These are phyloP conservation scores for Ophiostoma ulmi DNA, from an alignment of 2,329 filamentous ascomycete species.

Conservation along the genomic window DNA sequence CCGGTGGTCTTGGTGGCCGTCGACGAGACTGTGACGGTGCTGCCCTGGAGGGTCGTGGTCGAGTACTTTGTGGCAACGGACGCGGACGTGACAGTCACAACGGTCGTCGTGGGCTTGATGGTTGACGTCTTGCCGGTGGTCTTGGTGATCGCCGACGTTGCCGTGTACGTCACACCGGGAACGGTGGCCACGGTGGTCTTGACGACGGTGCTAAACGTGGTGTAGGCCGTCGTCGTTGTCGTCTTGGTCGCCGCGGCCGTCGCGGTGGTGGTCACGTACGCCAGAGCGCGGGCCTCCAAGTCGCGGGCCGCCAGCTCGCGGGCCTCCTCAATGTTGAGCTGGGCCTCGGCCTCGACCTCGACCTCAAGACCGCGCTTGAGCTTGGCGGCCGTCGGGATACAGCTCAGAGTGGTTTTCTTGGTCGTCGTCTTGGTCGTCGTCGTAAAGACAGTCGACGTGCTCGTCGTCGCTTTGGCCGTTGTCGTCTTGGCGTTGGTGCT, in stretches of 20 bases:
- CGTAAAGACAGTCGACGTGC: not conserved
- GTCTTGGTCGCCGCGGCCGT: not conserved
- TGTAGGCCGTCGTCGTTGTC: not conserved
- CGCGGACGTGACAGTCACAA: not conserved
- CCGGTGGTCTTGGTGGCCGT: slow-evolving; percentile 7
- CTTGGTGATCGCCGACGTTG: slow-evolving; percentile 9
- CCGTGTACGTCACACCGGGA: not conserved
- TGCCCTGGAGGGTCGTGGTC: slow-evolving; percentile 1
- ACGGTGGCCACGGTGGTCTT: not conserved
- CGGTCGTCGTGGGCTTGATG: not conserved
- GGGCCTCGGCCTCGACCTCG: not conserved
- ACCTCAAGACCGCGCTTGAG: not conserved
- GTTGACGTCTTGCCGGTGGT: slow-evolving; percentile 12
- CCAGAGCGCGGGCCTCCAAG: not conserved
- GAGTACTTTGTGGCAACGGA: not conserved
- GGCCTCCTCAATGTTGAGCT: not conserved
- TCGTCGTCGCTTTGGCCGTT: slow-evolving; percentile 13
- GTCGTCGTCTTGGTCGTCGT: slow-evolving; percentile 14
- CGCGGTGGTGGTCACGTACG: not conserved
- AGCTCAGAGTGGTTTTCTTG: slow-evolving; percentile 5
- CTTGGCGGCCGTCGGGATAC: not conserved
- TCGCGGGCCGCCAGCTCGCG: not conserved
- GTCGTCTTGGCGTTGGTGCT: not conserved
- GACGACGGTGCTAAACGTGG: not conserved
- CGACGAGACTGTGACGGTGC: not conserved